Evolutionary conservation across 768 basidiomycete genomes (phyloP).

Genomic region (Russula sp.): DNA sequence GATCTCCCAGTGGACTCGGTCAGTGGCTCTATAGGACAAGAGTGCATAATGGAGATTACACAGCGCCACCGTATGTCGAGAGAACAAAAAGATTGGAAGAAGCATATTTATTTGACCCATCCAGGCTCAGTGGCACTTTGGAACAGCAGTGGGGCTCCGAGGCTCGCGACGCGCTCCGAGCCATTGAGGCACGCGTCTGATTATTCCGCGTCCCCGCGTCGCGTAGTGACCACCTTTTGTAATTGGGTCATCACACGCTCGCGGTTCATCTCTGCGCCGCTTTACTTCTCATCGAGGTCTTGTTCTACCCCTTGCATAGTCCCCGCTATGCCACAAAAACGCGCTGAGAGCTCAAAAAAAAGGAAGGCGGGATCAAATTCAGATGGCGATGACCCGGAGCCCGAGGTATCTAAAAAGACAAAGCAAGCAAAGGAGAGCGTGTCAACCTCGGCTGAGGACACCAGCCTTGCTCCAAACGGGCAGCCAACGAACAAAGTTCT

Average conservation of each 20-base stretch:
- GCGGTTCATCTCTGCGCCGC: background rate
- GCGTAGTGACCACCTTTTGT: background rate
- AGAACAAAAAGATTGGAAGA: too few relatives aligned
- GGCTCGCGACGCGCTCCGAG: too few relatives aligned
- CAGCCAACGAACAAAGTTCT: constrained; percentile 73
- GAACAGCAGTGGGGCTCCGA: too few relatives aligned
- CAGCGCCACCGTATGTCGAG: too few relatives aligned
- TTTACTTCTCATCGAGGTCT: background rate
- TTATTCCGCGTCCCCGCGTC: background rate
- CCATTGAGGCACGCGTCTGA: too few relatives aligned
- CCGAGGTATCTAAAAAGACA: background rate
- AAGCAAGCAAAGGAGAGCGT: constrained; percentile 18
- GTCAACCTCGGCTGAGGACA: constrained; percentile 2
- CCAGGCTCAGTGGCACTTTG: too few relatives aligned
- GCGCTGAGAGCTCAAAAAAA: constrained; percentile 15
- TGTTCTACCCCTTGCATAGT: background rate
- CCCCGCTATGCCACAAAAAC: constrained; percentile 11
- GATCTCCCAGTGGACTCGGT: too few relatives aligned
- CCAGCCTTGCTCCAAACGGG: constrained; percentile 33
- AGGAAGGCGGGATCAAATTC: constrained; percentile 12
- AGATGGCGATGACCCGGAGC: constrained; percentile 2
- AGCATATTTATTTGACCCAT: too few relatives aligned
- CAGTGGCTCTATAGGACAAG: too few relatives aligned
- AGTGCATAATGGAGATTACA: too few relatives aligned
- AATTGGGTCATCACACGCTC: background rate